These are phyloP conservation scores for Lachnellula willkommii DNA, from an alignment of 2,329 filamentous ascomycete species.

Conservation along the genomic window DNA sequence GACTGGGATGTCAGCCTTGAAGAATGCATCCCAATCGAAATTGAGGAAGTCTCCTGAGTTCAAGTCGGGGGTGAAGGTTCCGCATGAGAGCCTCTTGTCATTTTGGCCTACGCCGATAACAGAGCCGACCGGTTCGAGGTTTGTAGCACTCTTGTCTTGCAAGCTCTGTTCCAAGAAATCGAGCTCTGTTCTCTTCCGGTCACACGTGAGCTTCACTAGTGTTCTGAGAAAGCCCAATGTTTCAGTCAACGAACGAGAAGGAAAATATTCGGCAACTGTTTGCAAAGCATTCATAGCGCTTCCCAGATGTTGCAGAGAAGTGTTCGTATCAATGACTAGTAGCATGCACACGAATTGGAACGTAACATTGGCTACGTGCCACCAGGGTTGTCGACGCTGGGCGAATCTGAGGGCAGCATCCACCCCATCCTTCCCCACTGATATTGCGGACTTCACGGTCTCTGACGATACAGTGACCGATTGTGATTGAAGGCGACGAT, in stretches of 20 bases:
- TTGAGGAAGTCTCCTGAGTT: not conserved
- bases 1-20: not conserved
- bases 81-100: not conserved
- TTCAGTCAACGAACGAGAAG: not conserved
- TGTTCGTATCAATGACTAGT: conserved; percentile 10
- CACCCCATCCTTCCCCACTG: not conserved
- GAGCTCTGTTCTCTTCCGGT: not conserved
- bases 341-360: conserved; percentile 13
- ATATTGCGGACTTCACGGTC: not conserved
- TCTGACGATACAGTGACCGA: not conserved
- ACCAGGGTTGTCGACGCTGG: conserved; percentile 5
- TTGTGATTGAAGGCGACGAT: not conserved
- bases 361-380: conserved; percentile 12
- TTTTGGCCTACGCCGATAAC: not conserved
- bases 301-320: conserved; percentile 1
- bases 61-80: not conserved
- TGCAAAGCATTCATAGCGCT: conserved; percentile 9
- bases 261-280: conserved; percentile 13
- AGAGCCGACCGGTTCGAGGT: not conserved
- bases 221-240: not conserved
- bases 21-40: not conserved
- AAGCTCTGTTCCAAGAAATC: not conserved
- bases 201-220: not conserved
- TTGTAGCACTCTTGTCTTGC: not conserved
- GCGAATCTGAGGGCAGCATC: not conserved